Evolutionary conservation across 306 rosid genomes (phyloP), one percentile per base, ranked within the genome.

Genomic region (Vigna angularis): DNA sequence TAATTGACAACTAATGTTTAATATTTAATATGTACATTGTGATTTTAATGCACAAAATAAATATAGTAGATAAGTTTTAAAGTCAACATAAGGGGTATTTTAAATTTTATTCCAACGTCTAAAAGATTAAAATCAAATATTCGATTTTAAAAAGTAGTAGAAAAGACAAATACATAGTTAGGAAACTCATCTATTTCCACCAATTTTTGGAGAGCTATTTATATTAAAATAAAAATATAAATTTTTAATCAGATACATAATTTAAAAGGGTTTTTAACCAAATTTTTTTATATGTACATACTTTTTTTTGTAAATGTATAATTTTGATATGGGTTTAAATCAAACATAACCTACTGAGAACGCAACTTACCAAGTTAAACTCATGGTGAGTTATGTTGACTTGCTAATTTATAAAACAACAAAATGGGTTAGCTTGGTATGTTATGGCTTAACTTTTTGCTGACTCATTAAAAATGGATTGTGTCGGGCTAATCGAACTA

Each of bases 401-500:
- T 32, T 4, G 0, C 1, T 32, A 4, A 32, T 26, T 26, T 26
- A 26, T 26, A 26, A 3, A 3, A 26, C 3, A 2, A 26, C 0
- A 26, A 26, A 26, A 26, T 0, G 3, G 3, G 28, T 26, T 3
- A 26, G 3, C 28, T 26, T 26, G 28, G 28, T 26, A 0, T 26
- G 3, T 26, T 26, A 26, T 26, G 3, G 4, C 0, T 3, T 26
- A 26, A 26, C 3, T 0, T 26, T 0, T 0, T 26, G 28, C 0
- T 26, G 4, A 26, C 28, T 3, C 28, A 26, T 0, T 26, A 26
- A 26, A 26, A 26, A 26, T 26, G 28, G 28, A 0, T 26, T 26
- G 3, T 26, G 4, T 26, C 0, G 0, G 28, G 0, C 3, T 26
- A 26, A 0, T 1, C 28, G 0, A 26, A 26, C 0, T 26, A 0